A percentile compares a stretch with the other conserved stretches of the same genome.
These are phyloP conservation scores for Drechslera avenae DNA, from an alignment of 2,329 filamentous ascomycete genomes.

Conservation along the genomic window DNA sequence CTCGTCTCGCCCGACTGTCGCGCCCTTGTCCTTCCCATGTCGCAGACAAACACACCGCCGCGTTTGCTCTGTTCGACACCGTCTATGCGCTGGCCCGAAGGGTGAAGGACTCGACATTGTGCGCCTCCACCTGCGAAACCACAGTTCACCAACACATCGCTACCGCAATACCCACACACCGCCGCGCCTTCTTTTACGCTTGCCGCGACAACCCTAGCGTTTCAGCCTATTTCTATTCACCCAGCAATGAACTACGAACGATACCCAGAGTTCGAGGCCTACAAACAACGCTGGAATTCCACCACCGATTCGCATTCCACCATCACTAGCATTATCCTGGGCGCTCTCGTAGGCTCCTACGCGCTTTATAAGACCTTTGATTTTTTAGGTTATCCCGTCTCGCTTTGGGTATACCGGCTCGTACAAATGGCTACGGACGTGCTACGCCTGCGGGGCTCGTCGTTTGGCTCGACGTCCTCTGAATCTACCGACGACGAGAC, in stretches of 20 bases:
- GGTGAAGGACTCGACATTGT: conserved; percentile 28
- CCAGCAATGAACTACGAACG: conserved; percentile 31
- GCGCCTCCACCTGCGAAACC: conserved; percentile 8
- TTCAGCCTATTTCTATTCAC: conserved; percentile 15
- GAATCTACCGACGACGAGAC: conserved; percentile 25
- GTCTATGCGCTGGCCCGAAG: conserved; percentile 42
- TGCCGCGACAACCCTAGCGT: background rate
- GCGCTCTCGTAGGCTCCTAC: conserved; percentile 30
- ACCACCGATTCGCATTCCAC: conserved; percentile 17
- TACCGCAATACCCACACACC: background rate
- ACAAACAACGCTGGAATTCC: conserved; percentile 19
- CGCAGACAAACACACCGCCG: conserved; percentile 34
- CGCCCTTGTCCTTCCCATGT: conserved; percentile 37
- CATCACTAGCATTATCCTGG: conserved; percentile 25
- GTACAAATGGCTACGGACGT: conserved; percentile 21
- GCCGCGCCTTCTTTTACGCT: background rate
- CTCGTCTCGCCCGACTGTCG: conserved; percentile 10
- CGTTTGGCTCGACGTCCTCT: conserved; percentile 13
- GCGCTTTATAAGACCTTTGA: conserved; percentile 38
- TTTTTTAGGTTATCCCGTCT: conserved; percentile 41
- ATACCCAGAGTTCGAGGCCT: conserved; percentile 25
- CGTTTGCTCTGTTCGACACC: conserved; percentile 36
- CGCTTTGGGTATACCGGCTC: conserved; percentile 60
- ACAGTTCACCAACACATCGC: conserved; percentile 18
- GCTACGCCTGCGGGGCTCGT: conserved; percentile 9